Evolutionary conservation across 2,329 filamentous ascomycete genomes (phyloP).

Genomic region (Alternaria ethzedia): DNA sequence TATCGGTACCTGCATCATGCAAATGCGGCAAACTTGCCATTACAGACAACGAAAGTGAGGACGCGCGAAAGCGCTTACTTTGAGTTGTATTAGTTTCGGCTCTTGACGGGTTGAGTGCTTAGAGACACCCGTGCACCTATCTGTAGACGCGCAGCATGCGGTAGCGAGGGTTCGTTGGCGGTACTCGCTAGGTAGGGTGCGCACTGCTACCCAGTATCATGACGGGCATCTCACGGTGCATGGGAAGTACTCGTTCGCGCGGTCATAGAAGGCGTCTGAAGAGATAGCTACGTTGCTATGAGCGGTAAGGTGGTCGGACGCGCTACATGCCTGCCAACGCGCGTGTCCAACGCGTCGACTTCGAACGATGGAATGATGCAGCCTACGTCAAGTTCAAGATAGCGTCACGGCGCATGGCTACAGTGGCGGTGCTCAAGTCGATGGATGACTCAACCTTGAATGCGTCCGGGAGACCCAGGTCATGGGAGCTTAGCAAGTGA

Average conservation of each 20-base stretch:
- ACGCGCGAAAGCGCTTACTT: neutral
- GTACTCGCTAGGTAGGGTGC: neutral
- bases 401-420: neutral
- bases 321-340: slow-evolving; percentile 7
- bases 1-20: slow-evolving; percentile 17
- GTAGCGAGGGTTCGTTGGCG: neutral
- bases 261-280: neutral
- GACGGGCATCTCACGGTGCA: neutral
- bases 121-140: neutral
- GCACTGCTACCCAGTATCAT: neutral
- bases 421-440: neutral
- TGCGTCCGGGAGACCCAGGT: slow-evolving; percentile 17
- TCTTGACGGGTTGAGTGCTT: neutral
- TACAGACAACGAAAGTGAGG: neutral
- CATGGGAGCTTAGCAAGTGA: slow-evolving; percentile 42
- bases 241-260: neutral
- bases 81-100: neutral
- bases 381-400: neutral
- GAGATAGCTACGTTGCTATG: slow-evolving; percentile 2
- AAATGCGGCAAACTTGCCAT: slow-evolving; percentile 23
- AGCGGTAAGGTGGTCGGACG: neutral
- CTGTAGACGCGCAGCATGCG: neutral
- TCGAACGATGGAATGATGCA: neutral
- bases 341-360: neutral
- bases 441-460: slow-evolving; percentile 24